Conservation (phyloP, 2,329 filamentous ascomycete species). For the Berkeleyomyces basicola region DNA sequence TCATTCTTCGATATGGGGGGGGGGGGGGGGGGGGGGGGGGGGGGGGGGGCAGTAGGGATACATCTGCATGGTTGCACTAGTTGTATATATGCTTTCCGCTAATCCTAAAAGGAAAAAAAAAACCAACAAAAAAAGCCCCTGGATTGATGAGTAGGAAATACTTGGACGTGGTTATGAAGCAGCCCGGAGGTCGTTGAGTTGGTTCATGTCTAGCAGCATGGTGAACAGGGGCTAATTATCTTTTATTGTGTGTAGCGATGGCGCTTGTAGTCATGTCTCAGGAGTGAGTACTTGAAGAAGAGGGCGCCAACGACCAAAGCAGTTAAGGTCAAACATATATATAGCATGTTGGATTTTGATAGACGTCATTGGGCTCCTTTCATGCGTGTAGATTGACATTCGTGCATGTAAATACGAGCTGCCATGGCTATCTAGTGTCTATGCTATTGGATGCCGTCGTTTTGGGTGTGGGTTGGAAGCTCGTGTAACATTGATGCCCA, state of each 20-base stretch:
- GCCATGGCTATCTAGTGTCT: background rate
- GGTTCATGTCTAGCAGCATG: too few species aligned
- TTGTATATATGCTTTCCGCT: too few species aligned
- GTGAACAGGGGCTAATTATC: background rate
- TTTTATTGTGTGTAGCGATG: background rate
- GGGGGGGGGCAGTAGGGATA: background rate
- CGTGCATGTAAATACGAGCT: background rate
- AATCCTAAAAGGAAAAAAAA: too few species aligned
- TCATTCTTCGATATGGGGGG: background rate
- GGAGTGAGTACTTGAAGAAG: background rate
- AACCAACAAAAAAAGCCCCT: too few species aligned
- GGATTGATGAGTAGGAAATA: too few species aligned
- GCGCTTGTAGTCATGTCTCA: background rate
- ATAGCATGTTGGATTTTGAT: background rate
- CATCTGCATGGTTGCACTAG: background rate
- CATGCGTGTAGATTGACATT: background rate
- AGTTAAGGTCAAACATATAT: background rate
- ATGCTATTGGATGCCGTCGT: background rate
- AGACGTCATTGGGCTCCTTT: background rate
- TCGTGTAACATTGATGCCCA: background rate
- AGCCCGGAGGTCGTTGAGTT: too few species aligned
- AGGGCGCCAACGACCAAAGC: background rate
- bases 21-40: background rate
- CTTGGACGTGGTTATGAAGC: too few species aligned
- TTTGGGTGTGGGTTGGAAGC: background rate